Evolutionary conservation across 2,329 filamentous ascomycete species (phyloP), one percentile per base, ranked within the genome.

Genomic region (Colletotrichum sp.): DNA sequence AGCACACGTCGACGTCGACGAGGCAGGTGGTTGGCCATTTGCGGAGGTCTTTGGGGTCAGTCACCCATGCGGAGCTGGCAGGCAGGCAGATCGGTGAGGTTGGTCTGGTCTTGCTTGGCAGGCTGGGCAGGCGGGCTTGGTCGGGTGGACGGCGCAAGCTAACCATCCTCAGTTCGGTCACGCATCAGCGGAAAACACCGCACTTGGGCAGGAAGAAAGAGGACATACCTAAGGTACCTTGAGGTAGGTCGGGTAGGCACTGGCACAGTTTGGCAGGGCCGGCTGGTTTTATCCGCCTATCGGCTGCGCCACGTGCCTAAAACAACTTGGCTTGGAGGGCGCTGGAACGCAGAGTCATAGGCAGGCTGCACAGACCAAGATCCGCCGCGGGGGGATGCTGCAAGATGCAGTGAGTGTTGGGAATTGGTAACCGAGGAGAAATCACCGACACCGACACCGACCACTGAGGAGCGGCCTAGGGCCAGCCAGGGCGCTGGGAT

Each of bases 241-340:
- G 18, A 13, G 28, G 21, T 59, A 26, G 55, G 34, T 28, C 14
- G 13, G 13, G 26, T 26, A 30, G 21, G 21, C 30, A 28, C 21
- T 56, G 56, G 56, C 28, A n/a, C 24, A 32, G 24, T 32, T 28
- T 32, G 28, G 16, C 28, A 26, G 24, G 18, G 26, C 26, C 58
- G 4, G 66, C 59, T 66, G 32, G 61, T 52, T 52, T 64, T 65
- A 74, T 71, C 71, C 59, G 71, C 67, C 67, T 74, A 71, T 71
- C 21, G 61, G 67, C 48, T 55, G 30, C 61, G 59, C 67, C 72
- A 74, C 72, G 59, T 74, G 67, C 61, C 34, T 30, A 24, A 26
- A 71, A 28, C 38, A 55, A n/a, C 9, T 43, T 58, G n/a, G 58
- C 34, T 26, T 21, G 30, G 43, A 52, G 43, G 6, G 43, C 43